Percentiles rank a stretch among this genome's conserved stretches.
Conservation (phyloP, 176 grass and related monocot genomes). For the Oryza coarctata region DNA sequence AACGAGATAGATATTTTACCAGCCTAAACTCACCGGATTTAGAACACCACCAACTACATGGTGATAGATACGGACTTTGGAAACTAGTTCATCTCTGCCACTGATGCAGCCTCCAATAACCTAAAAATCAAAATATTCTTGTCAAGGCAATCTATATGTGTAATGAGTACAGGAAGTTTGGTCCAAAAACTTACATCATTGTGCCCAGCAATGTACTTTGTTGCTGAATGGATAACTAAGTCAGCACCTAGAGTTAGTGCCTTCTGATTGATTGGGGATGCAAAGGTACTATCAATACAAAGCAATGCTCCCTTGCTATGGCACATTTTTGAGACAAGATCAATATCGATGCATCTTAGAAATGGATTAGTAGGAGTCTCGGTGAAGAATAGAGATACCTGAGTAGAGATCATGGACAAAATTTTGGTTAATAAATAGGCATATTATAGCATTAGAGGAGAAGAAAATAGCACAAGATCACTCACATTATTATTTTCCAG, state of each 20-base stretch:
- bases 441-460: background rate
- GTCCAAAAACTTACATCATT: slow-evolving; percentile 77
- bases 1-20: background rate
- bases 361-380: slow-evolving; percentile 99
- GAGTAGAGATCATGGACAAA: slow-evolving; percentile 17
- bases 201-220: slow-evolving; percentile 95
- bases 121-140: slow-evolving; percentile 33
- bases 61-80: slow-evolving; percentile 76
- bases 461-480: slow-evolving; percentile 1
- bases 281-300: slow-evolving; percentile 97
- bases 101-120: slow-evolving; percentile 82
- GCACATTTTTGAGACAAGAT: slow-evolving; percentile 85
- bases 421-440: slow-evolving; percentile 9
- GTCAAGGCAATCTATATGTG: background rate
- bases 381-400: slow-evolving; percentile 96
- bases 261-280: slow-evolving; percentile 98
- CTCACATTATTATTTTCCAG: slow-evolving; percentile 86
- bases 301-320: slow-evolving; percentile 91
- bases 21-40: slow-evolving; percentile 64
- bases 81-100: slow-evolving; percentile 69
- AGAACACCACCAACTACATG: slow-evolving; percentile 89
- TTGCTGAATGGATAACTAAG: slow-evolving; percentile 94
- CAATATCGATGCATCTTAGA: slow-evolving; percentile 93
- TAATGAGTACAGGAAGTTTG: background rate
- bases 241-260: slow-evolving; percentile 93